Base-by-base conservation (phyloP, 2,329 filamentous ascomycete species). In the Calonectria montana region DNA sequence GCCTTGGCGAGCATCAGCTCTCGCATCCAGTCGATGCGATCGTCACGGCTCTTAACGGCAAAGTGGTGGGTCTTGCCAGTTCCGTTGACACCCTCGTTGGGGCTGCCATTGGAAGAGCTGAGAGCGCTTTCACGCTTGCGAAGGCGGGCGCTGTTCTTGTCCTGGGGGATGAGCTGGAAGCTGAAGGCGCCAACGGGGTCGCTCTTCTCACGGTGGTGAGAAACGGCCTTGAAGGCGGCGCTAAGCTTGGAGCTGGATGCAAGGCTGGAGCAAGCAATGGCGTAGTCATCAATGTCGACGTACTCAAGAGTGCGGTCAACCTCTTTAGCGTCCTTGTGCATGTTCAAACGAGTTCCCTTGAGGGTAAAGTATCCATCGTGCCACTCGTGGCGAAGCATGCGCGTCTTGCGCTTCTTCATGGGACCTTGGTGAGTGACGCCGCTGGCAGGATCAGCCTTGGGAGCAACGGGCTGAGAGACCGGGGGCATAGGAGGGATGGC, bases 21-120 rank as follows among this genome's bases (percentile, higher is more conserved):
- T 67, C 94, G 89, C 94, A 97, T 97, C 97, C 97, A 99, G 82
- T 98, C 96, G 79, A 98, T 98, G 73, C 96, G 90, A 81, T 98
- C 94, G 80, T 98, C 94, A 16, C 95, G 90, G 78, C 88, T 91
- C 47, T 67, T 71, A 77, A 98, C 96, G 0, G 96, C 94, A 82
- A 98, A 98, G 82, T 98, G 95, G 80, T 98, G 96, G 53, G 94
- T 94, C 88, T 98, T 98, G 78, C 91, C 91, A 13, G 89, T 91
- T 68, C 90, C 90, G 72, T 92, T 91, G 74, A 84, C 85, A 29
- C 87, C 86, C 43, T 88, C 88, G 37, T 81, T 77, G 37, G 83
- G 81, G 68, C 78, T 73, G 67, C 70, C 74, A n/a, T 75, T 75
- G 21, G 76, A 74, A 9, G 78, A 82, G 57, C 81, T 84, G 80